Evolutionary conservation across 345 rosid genomes (phyloP).

Genomic region (Toxicodendron radicans): DNA sequence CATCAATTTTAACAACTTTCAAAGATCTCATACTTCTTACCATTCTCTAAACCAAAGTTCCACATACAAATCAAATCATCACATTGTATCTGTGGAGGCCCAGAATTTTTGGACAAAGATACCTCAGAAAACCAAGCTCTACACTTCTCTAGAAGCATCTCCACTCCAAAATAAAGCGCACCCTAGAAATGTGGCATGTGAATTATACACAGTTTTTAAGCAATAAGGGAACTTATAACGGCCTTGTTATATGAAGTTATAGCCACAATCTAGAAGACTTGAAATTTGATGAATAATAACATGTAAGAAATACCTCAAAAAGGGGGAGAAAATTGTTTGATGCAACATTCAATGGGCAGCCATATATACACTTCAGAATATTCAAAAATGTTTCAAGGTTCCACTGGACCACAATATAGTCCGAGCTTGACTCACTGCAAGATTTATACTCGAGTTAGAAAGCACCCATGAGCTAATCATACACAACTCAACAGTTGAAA

Average conservation of each 20-base stretch:
- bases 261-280: background rate
- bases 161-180: constrained; percentile 71
- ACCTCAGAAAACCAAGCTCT: constrained; percentile 43
- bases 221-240: constrained; percentile 6
- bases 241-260: background rate
- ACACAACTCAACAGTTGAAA: constrained; percentile 10
- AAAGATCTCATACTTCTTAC: constrained; percentile 34
- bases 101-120: constrained; percentile 33
- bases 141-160: constrained; percentile 50
- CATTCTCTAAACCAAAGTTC: constrained; percentile 63
- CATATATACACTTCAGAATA: constrained; percentile 51
- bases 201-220: background rate
- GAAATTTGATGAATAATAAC: background rate
- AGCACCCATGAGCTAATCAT: background rate
- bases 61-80: constrained; percentile 65
- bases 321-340: constrained; percentile 53
- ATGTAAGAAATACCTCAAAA: constrained; percentile 42
- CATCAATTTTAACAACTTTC: constrained; percentile 5
- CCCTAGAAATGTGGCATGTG: constrained; percentile 31
- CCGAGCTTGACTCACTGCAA: constrained; percentile 56
- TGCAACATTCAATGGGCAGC: constrained; percentile 41
- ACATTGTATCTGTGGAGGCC: constrained; percentile 32
- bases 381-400: constrained; percentile 44
- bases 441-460: constrained; percentile 13
- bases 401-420: constrained; percentile 54